phyloP scores from a whole-genome alignment of 2,329 filamentous ascomycete genomes.

The Seiridium cupressi region DNA sequence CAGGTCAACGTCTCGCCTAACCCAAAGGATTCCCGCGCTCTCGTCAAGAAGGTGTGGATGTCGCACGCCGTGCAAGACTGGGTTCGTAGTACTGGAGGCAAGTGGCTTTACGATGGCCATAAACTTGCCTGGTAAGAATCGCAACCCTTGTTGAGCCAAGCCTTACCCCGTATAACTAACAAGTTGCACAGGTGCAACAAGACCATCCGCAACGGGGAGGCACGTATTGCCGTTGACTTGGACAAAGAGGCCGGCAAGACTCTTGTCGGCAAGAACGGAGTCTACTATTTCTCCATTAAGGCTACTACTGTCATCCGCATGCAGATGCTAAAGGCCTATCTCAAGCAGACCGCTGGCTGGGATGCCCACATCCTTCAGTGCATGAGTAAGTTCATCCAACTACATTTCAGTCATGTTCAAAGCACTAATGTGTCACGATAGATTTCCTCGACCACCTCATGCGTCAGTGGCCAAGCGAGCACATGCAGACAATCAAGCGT shows the following conservation, averaged over 20 bases:
- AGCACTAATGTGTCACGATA: slow-evolving; percentile 19
- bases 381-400: slow-evolving; percentile 55
- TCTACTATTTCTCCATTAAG: slow-evolving; percentile 60
- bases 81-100: slow-evolving; percentile 45
- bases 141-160: not conserved
- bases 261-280: slow-evolving; percentile 32
- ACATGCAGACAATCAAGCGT: slow-evolving; percentile 71
- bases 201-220: slow-evolving; percentile 42
- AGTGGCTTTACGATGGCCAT: slow-evolving; percentile 78
- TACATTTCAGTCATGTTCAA: not conserved
- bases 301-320: slow-evolving; percentile 70
- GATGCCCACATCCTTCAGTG: slow-evolving; percentile 71
- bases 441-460: slow-evolving; percentile 88
- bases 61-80: slow-evolving; percentile 56
- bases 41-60: slow-evolving; percentile 77
- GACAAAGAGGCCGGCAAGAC: slow-evolving; percentile 43
- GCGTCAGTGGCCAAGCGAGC: slow-evolving; percentile 71
- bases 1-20: slow-evolving; percentile 67
- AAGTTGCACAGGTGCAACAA: slow-evolving; percentile 31
- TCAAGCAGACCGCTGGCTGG: slow-evolving; percentile 58
- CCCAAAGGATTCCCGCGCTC: slow-evolving; percentile 51
- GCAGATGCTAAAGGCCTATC: slow-evolving; percentile 62
- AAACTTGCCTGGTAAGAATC: slow-evolving; percentile 76
- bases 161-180: slow-evolving; percentile 11
- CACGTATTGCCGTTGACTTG: slow-evolving; percentile 66